These are phyloP conservation scores for Amylocarpus encephaloides DNA, from an alignment of 2,329 filamentous ascomycete species.

Conservation along the genomic window DNA sequence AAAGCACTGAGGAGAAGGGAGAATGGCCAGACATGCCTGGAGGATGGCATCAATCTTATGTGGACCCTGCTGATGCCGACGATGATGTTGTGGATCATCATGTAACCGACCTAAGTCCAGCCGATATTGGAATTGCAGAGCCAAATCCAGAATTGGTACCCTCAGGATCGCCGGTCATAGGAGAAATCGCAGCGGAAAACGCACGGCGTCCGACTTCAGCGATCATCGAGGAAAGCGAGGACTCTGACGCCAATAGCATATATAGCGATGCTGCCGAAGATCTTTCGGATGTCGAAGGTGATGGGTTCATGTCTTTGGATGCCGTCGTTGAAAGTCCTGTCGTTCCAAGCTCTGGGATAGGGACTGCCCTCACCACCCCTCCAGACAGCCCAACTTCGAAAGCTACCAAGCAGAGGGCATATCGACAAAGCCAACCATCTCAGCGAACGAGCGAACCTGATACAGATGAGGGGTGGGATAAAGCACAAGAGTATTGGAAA, in stretches of 20 bases:
- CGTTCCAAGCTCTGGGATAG: constrained; percentile 21
- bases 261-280: constrained; percentile 78
- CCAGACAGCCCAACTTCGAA: constrained; percentile 27
- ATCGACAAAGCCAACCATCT: constrained; percentile 16
- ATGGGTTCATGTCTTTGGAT: constrained; percentile 66
- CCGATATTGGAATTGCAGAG: constrained; percentile 20
- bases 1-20: constrained; percentile 31
- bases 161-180: constrained; percentile 11
- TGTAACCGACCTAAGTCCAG: constrained; percentile 16
- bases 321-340: constrained; percentile 60
- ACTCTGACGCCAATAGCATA: constrained; percentile 50
- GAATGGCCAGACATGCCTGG: constrained; percentile 42
- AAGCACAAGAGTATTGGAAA: constrained; percentile 64
- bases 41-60: constrained; percentile 50
- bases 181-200: constrained; percentile 30
- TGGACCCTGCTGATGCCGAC: constrained; percentile 16
- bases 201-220: constrained; percentile 26
- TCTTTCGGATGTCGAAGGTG: constrained; percentile 55
- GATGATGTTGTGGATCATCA: constrained; percentile 13
- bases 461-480: constrained; percentile 47
- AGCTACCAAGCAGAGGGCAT: constrained; percentile 23
- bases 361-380: constrained; percentile 18
- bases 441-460: constrained; percentile 20
- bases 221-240: constrained; percentile 29
- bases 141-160: constrained; percentile 5